phyloP scores from a whole-genome alignment of 768 basidiomycete species.

The Tricholoma sp. region DNA sequence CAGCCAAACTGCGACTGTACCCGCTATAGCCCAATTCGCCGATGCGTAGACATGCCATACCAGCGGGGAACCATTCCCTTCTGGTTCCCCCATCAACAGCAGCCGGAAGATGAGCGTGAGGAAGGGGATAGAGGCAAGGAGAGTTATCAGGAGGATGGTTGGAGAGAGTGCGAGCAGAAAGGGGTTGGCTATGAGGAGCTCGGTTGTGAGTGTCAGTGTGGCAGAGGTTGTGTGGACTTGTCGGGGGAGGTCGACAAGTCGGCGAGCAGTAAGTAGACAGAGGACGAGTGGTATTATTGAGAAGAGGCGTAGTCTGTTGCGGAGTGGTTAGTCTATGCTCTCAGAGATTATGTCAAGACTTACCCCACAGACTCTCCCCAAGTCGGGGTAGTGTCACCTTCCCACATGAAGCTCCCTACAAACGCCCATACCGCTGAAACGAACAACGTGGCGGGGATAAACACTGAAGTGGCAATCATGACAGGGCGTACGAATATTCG shows the following conservation, averaged over 20 bases:
- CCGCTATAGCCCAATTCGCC: slow-evolving; percentile 40
- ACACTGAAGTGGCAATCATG: slow-evolving; percentile 71
- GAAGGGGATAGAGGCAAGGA: slow-evolving; percentile 75
- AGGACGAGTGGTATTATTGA: slow-evolving; percentile 69
- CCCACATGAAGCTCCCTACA: slow-evolving; percentile 69
- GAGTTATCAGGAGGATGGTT: slow-evolving; percentile 56
- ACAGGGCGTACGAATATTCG: slow-evolving; percentile 82
- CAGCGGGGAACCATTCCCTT: slow-evolving; percentile 17
- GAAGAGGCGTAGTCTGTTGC: slow-evolving; percentile 64
- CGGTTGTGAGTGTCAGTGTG: slow-evolving; percentile 56
- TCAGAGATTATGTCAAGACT: slow-evolving; percentile 21
- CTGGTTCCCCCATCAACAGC: slow-evolving; percentile 55
- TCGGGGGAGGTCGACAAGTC: slow-evolving; percentile 66
- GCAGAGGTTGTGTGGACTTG: slow-evolving; percentile 64
- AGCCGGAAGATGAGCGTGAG: slow-evolving; percentile 74
- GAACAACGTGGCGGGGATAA: slow-evolving; percentile 69
- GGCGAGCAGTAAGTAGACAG: slow-evolving; percentile 64
- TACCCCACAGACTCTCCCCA: slow-evolving; percentile 84
- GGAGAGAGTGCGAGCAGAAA: slow-evolving; percentile 76
- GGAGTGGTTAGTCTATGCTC: slow-evolving; percentile 6
- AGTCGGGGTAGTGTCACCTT: slow-evolving; percentile 48
- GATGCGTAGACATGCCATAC: slow-evolving; percentile 38
- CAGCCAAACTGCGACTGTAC: slow-evolving; percentile 61
- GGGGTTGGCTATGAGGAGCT: slow-evolving; percentile 65
- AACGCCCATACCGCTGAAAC: slow-evolving; percentile 80